phyloP scores from a whole-genome alignment of 2,329 filamentous ascomycete genomes.

The Colletotrichum sp. region DNA sequence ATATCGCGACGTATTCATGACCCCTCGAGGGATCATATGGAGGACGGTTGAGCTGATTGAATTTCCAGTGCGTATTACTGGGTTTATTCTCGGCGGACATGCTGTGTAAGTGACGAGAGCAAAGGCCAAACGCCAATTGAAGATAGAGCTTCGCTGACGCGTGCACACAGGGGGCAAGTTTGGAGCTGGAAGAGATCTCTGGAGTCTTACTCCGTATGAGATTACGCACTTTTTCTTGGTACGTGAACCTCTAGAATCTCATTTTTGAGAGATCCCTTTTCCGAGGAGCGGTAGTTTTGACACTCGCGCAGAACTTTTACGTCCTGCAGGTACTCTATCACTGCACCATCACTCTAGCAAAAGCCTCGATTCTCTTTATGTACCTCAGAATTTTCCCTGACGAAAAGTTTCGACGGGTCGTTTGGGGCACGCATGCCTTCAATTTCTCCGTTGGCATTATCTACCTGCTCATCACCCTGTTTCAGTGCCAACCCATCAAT shows the following conservation, averaged over 20 bases:
- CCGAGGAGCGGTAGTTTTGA: fast-evolving
- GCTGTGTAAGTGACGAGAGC: not conserved
- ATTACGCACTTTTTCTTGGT: not conserved
- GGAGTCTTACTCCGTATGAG: not conserved
- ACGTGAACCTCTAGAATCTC: fast-evolving
- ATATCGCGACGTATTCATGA: no score
- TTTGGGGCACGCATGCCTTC: conserved; percentile 23
- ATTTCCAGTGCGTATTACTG: fast-evolving
- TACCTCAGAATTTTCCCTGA: conserved; percentile 41
- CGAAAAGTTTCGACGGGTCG: conserved; percentile 25
- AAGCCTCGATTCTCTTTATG: conserved; percentile 40
- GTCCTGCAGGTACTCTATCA: not conserved
- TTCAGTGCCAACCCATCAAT: conserved; percentile 18
- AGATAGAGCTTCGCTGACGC: fast-evolving
- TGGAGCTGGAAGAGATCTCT: not conserved
- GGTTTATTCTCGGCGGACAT: not conserved
- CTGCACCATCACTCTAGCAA: conserved; percentile 39
- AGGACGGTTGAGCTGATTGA: fast-evolving
- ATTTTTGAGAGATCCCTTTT: not conserved
- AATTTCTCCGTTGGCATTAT: conserved; percentile 6
- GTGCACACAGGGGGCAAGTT: not conserved
- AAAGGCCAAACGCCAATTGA: fast-evolving
- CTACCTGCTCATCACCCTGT: conserved; percentile 36
- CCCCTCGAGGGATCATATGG: fast-evolving
- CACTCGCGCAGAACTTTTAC: not conserved